Conservation (phyloP, 2,329 filamentous ascomycete species). For the Monosporascus ibericus region DNA sequence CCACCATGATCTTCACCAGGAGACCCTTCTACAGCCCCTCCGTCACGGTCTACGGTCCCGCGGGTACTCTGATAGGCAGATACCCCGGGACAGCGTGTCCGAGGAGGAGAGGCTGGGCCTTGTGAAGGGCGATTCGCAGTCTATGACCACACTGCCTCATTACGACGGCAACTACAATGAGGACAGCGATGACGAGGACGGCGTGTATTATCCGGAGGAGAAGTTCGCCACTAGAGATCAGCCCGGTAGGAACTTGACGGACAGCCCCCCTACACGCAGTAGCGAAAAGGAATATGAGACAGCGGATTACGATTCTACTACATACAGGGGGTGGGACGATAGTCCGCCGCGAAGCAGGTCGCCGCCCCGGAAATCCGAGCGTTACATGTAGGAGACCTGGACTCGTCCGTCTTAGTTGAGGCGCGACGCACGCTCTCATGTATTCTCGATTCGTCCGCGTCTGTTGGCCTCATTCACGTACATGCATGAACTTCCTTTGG, state of each 20-base stretch:
- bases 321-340: no score
- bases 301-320: no score
- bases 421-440: no score
- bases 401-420: no score
- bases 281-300: not conserved
- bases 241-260: conserved; percentile 38
- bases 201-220: conserved; percentile 23
- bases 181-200: conserved; percentile 25
- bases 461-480: no score
- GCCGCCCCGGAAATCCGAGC: no score
- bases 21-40: not conserved
- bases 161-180: conserved; percentile 32
- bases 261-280: conserved; percentile 21
- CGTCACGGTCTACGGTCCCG: conserved; percentile 25
- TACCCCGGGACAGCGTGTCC: conserved; percentile 47
- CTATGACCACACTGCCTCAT: conserved; percentile 27
- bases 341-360: no score
- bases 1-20: conserved; percentile 13
- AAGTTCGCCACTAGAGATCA: conserved; percentile 18
- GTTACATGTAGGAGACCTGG: no score
- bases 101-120: conserved; percentile 81
- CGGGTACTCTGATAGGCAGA: conserved; percentile 35
- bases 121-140: conserved; percentile 62
- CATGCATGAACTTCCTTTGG: no score
- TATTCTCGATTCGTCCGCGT: no score